A percentile compares a stretch with the other conserved stretches of the same genome.
Conservation (phyloP, 805 yeast species). For the Candida incommunis region DNA sequence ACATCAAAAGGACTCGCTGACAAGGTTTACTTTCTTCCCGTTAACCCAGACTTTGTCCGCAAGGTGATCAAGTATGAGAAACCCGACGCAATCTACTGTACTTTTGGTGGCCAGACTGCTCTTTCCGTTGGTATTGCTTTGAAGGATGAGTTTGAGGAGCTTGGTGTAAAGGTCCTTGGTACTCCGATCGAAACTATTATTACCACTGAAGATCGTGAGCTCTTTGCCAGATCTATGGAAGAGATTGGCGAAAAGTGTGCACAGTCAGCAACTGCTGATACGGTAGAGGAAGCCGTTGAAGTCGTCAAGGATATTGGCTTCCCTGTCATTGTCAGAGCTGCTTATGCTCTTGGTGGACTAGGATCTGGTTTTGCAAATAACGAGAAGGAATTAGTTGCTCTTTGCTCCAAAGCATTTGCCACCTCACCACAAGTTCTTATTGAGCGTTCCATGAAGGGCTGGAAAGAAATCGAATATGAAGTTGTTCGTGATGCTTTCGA, state of each 20-base stretch:
- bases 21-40: slow-evolving; percentile 90
- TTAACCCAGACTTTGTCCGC: slow-evolving; percentile 90
- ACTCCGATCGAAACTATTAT: slow-evolving; percentile 94
- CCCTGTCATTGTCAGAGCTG: slow-evolving; percentile 95
- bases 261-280: slow-evolving; percentile 88
- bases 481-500: slow-evolving; percentile 94
- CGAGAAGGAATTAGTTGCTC: slow-evolving; percentile 66
- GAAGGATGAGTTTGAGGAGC: slow-evolving; percentile 85
- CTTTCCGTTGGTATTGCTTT: slow-evolving; percentile 90
- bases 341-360: slow-evolving; percentile 92
- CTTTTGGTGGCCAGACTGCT: slow-evolving; percentile 98
- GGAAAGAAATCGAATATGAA: slow-evolving; percentile 98
- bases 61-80: slow-evolving; percentile 90
- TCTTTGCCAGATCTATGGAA: slow-evolving; percentile 87
- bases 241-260: slow-evolving; percentile 96
- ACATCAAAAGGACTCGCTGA: slow-evolving; percentile 92
- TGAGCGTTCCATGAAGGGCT: slow-evolving; percentile 93
- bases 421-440: slow-evolving; percentile 91
- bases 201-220: slow-evolving; percentile 94
- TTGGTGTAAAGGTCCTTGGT: slow-evolving; percentile 88
- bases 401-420: slow-evolving; percentile 80
- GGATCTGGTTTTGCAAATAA: slow-evolving; percentile 95
- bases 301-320: slow-evolving; percentile 85
- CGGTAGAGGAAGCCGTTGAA: slow-evolving; percentile 79
- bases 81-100: slow-evolving; percentile 90